Base-by-base conservation (phyloP, 108 stramenopile genomes). In the Thalassiosira profunda region DNA sequence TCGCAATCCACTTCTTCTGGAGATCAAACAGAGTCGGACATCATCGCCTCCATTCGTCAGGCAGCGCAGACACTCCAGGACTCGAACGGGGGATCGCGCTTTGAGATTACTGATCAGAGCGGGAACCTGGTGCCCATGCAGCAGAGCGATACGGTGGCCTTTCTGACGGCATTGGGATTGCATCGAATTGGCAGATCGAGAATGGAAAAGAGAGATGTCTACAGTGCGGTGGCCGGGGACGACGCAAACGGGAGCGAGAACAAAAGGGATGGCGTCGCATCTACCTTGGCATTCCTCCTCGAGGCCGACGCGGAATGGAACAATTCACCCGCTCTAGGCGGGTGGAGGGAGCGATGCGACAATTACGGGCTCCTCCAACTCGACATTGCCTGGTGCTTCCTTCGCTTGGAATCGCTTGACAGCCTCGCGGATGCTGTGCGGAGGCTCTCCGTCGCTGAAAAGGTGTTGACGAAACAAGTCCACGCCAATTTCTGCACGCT, bases 231-330 rank as follows among this genome's bases (percentile, higher is more conserved):
- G n/a, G n/a, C n/a, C n/a, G 1, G n/a, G 11, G n/a, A 2, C 12
- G 47, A 48, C 3, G 1, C 20, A 3, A 17, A 36, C 11, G 63
- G 30, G 23, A 21, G 34, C 1, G 15, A 23, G 21, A 23, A 17
- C 31, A 18, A 18, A 17, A 29, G 33, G 25, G 47, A 63, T 12
- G 24, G 10, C 3, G 6, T 70, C 11, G 60, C 69, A 1, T 70
- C 69, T 2, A 63, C 71, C 9, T 40, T 72, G 33, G 26, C 55
- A 6, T 65, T 72, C 25, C 41, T 72, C 3, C 51, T 72, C 20
- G 71, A 72, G 57, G 63, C 71, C 15, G 71, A 72, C 45, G 46
- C 53, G 15, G 71, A 72, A 28, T 72, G 71, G 71, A 47, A 49
- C 12, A 21, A 23, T 0, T 43, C 56, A 2, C 12, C 17, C 5